Conservation (phyloP, 768 basidiomycete species). For the Panaeolus papilionaceus region DNA sequence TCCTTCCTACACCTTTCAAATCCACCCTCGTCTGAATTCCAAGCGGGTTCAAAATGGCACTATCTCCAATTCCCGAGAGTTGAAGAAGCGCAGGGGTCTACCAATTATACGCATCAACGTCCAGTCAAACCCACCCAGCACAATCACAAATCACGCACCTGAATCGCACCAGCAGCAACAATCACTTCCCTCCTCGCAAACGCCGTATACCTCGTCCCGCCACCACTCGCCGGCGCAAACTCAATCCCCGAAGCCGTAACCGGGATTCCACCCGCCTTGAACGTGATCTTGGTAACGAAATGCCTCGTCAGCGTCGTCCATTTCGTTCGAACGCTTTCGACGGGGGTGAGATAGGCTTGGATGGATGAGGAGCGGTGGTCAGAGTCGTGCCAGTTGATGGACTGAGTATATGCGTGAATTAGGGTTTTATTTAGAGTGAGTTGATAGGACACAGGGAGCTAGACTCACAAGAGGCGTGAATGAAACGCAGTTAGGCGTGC, state of each 20-base stretch:
- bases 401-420: slow-evolving; percentile 21
- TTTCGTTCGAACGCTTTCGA: slow-evolving; percentile 50
- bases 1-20: slow-evolving; percentile 57
- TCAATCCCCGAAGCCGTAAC: slow-evolving; percentile 51
- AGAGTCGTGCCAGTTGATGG: slow-evolving; percentile 50
- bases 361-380: slow-evolving; percentile 63
- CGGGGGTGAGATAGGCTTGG: slow-evolving; percentile 59
- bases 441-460: too few species aligned
- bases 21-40: slow-evolving; percentile 52
- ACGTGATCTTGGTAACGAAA: slow-evolving; percentile 51
- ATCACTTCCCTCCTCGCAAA: slow-evolving; percentile 56
- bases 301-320: slow-evolving; percentile 55
- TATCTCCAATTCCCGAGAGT: slow-evolving; percentile 63
- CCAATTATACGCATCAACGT: too few species aligned
- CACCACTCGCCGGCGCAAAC: slow-evolving; percentile 47
- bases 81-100: slow-evolving; percentile 56
- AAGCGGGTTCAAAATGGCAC: slow-evolving; percentile 46
- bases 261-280: slow-evolving; percentile 39
- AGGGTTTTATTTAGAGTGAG: too few species aligned
- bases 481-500: slow-evolving; percentile 59
- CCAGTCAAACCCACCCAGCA: too few species aligned
- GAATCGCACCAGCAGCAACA: slow-evolving; percentile 59
- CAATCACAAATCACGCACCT: slow-evolving; percentile 28
- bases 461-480: slow-evolving; percentile 47
- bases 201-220: slow-evolving; percentile 44